These are phyloP conservation scores for Sugiyamaella neomexicana DNA, from an alignment of 1,139 yeast genomes.

Conservation along the genomic window DNA sequence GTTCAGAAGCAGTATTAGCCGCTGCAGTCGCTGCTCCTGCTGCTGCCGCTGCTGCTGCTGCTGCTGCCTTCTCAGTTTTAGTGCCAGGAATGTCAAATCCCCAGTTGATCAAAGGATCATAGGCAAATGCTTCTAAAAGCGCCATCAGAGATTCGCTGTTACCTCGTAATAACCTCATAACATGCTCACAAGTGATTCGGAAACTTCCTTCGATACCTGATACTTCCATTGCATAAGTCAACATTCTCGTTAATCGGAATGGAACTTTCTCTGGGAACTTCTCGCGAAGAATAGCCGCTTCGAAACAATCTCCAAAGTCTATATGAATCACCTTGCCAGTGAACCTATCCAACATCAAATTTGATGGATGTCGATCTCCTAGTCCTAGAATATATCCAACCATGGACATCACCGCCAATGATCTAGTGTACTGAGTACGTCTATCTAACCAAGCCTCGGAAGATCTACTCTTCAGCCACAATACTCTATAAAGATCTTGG, in stretches of 20 bases:
- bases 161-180: conserved; percentile 89
- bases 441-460: conserved; percentile 98
- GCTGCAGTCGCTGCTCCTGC: conserved; percentile 14
- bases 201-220: conserved; percentile 98
- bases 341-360: conserved; percentile 87
- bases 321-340: conserved; percentile 96
- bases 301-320: conserved; percentile 99
- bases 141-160: conserved; percentile 98
- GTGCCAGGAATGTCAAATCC: conserved; percentile 92
- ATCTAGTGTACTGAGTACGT: conserved; percentile 92
- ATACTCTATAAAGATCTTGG: conserved; percentile 89
- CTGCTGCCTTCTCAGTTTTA: conserved; percentile 11
- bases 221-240: conserved; percentile 98
- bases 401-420: conserved; percentile 98
- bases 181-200: conserved; percentile 95
- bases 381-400: conserved; percentile 94
- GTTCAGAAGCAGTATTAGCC: background rate
- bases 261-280: conserved; percentile 99
- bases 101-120: conserved; percentile 98
- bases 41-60: conserved; percentile 18
- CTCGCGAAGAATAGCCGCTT: conserved; percentile 93
- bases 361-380: conserved; percentile 98
- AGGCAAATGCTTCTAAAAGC: conserved; percentile 95
- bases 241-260: conserved; percentile 93
- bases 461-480: conserved; percentile 94